Evolutionary conservation across 768 basidiomycete species (phyloP), one percentile per base, ranked within the genome.

Genomic region (Gautieria morchelliformis): DNA sequence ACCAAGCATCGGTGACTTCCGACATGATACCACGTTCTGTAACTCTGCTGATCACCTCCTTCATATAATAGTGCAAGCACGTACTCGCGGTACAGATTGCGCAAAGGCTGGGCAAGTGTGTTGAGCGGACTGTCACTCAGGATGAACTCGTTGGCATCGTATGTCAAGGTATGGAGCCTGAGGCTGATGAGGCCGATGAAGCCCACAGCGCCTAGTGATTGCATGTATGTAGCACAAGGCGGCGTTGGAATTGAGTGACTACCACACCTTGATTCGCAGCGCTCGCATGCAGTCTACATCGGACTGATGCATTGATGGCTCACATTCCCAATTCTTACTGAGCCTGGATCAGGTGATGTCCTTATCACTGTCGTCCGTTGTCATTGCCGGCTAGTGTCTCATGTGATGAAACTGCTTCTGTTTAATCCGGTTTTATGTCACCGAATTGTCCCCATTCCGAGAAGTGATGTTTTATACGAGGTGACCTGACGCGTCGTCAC

Each of bases 31-130:
- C 14, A 32, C 39, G 22, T 12, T 12, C 19, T 30, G 9, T 14
- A 37, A 14, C 4, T 37, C 10, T 37, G 27, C 9, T 24, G 30
- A 22, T 50, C 27, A 9, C 51, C 53, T 53, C 52, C 58, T 35
- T 45, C 52, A 24, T 61, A 24, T 49, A 42, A 14, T 61, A 91
- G 89, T 92, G 89, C 65, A 91, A 92, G 66, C 89, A 92, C 66
- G 68, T 88, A 3, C 73, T 92, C 24, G 89, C 89, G 3, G 75
- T 78, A 12, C 70, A 75, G 14, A 70, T 92, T 14, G 85, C 85
- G 2, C 68, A 78, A 27, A 78, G 75, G 52, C 67, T 88, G 51
- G 71, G 71, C 4, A 74, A 73, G 54, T 81, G 74, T 59, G 63
- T 80, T 39, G 76, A 84, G 53, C 77, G 80, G 20, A 68, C 74